These are phyloP conservation scores for Fusarium sterilihyphosum DNA, from an alignment of 2,329 filamentous ascomycete species.

Conservation along the genomic window DNA sequence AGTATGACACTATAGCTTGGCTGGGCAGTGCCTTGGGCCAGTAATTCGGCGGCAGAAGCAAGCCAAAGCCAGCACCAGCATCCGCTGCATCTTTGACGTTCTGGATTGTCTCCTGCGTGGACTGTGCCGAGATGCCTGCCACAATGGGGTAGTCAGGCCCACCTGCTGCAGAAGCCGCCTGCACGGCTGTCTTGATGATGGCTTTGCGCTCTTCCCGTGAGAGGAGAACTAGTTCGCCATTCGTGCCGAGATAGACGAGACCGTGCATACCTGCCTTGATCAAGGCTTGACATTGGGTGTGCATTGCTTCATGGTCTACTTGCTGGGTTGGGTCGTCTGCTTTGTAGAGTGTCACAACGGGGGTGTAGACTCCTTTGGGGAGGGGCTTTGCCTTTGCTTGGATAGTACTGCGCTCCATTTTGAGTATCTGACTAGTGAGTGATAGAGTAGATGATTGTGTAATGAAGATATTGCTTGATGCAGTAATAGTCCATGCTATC, in stretches of 20 bases:
- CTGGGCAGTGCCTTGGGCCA: slow-evolving; percentile 66
- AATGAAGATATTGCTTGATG: neutral
- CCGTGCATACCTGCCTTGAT: slow-evolving; percentile 56
- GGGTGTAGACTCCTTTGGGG: slow-evolving; percentile 57
- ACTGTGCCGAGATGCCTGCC: slow-evolving; percentile 56
- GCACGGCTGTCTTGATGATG: slow-evolving; percentile 52
- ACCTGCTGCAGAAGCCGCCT: slow-evolving; percentile 50
- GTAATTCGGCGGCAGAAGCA: slow-evolving; percentile 80
- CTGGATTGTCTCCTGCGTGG: slow-evolving; percentile 71
- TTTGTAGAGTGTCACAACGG: slow-evolving; percentile 59
- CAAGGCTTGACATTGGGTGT: slow-evolving; percentile 54
- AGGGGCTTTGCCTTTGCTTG: slow-evolving; percentile 51
- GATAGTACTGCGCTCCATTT: slow-evolving; percentile 46
- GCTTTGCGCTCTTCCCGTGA: slow-evolving; percentile 52
- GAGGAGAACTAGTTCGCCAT: slow-evolving; percentile 57
- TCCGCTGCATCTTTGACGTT: slow-evolving; percentile 73
- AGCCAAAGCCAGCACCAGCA: slow-evolving; percentile 76
- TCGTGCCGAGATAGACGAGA: slow-evolving; percentile 59
- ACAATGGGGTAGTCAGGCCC: slow-evolving; percentile 53
- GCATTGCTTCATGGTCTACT: slow-evolving; percentile 57
- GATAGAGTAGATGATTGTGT: neutral
- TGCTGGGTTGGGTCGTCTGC: slow-evolving; percentile 50
- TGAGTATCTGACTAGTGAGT: neutral
- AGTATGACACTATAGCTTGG: slow-evolving; percentile 69
- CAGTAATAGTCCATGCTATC: neutral